phyloP scores from a whole-genome alignment of 2,329 filamentous ascomycete genomes.

The Xylariaceae sp. region DNA sequence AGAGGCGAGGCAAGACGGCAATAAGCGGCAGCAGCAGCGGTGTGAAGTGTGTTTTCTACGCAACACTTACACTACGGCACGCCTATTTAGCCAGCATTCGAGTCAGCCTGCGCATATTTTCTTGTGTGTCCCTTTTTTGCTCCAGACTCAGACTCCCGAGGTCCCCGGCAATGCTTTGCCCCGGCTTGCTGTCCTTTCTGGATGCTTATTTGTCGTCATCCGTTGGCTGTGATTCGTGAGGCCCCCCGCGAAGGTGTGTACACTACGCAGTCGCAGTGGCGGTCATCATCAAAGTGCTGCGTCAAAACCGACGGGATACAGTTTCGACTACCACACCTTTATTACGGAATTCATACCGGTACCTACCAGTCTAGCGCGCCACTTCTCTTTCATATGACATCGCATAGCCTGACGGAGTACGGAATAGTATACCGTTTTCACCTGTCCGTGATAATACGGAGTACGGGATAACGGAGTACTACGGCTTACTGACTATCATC shows the following conservation, averaged over 20 bases:
- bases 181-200: neutral
- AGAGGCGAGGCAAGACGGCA: neutral
- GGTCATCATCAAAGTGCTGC: neutral
- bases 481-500: too few species aligned
- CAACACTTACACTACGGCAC: neutral
- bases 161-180: neutral
- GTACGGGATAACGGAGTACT: too few species aligned
- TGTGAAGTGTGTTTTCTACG: neutral
- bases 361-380: neutral
- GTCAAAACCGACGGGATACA: neutral
- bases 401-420: too few species aligned
- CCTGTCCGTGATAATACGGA: too few species aligned
- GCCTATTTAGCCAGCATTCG: neutral
- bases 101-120: neutral
- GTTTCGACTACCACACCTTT: neutral
- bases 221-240: neutral
- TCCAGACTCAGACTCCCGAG: neutral
- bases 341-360: too few species aligned
- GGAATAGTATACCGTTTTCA: too few species aligned
- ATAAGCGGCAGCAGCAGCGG: neutral
- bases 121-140: neutral
- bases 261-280: neutral
- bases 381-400: neutral
- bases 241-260: neutral
- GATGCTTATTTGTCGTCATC: neutral